Base-by-base conservation (phyloP, 2,329 filamentous ascomycete genomes). In the Xylariaceae sp. region DNA sequence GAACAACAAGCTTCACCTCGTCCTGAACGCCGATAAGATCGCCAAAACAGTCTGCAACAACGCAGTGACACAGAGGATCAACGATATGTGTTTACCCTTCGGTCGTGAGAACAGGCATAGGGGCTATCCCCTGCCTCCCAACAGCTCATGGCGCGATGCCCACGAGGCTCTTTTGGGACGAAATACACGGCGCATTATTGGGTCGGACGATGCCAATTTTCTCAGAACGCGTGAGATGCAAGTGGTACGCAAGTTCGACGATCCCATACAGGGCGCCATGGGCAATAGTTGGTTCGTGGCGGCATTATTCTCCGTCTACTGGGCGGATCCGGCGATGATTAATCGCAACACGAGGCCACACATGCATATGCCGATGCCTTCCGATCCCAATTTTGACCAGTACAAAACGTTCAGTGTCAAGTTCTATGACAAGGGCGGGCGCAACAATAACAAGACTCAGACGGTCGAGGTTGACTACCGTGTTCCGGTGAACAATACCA, bases 381-480 rank as follows among this genome's bases (percentile, higher is more conserved):
- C n/a, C 47, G 51, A n/a, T 23, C 15, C 8, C 34, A n/a, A 51
- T 37, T 44, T 51, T 35, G 45, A 37, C 52, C 59, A 13, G 42
- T 57, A 59, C 9, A 61, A 60, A 13, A 59, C 64, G 48, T 68
- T 75, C 56, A 51, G 62, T 15, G 66, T 76, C 69, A 74, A 71
- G 61, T 74, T 78, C 70, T 69, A 77, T 68, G 72, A 76, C 70
- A 77, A 78, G 71, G 76, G 77, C 51, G 77, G 77, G 47, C 68
- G 72, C 63, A 74, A 77, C 68, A 74, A 77, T 66, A 66, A 66
- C 63, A 67, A 68, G 44, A 76, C 74, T 4, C 67, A 71, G 59
- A 74, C 69, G 0, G 68, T 79, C 35, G 72, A 76, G 54, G 76
- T 78, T 54, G 73, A 77, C 71, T 76, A 77, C 61, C 70, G 74